Evolutionary conservation across 495 filamentous ascomycete species (phyloP).

Genomic region (Hyaloscypha variabilis): DNA sequence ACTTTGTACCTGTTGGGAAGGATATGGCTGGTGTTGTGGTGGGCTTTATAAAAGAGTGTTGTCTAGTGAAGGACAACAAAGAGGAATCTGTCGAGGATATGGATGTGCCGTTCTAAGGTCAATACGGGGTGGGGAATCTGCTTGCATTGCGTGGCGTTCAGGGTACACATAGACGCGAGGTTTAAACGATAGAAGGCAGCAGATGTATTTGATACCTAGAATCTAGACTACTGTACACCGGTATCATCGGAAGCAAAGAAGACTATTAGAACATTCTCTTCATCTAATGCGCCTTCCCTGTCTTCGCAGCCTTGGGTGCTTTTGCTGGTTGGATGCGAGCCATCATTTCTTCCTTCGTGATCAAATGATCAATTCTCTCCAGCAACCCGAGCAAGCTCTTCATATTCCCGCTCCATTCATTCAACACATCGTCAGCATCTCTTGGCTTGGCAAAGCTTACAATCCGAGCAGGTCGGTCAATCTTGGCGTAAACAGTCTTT

Average conservation of each 20-base stretch:
- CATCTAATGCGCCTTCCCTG: constrained; percentile 31
- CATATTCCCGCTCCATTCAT: constrained; percentile 99
- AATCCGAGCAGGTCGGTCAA: constrained; percentile 88
- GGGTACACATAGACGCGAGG: constrained; percentile 4
- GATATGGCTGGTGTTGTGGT: constrained; percentile 76
- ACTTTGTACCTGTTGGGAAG: constrained; percentile 83
- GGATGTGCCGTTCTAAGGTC: constrained; percentile 63
- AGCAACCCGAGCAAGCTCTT: constrained; percentile 90
- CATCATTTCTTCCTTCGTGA: constrained; percentile 99
- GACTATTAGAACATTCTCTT: constrained; percentile 16
- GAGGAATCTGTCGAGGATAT: constrained; percentile 64
- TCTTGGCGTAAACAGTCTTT: constrained; percentile 97
- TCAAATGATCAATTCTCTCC: constrained; percentile 96
- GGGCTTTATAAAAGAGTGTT: constrained; percentile 69
- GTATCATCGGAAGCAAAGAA: constrained; percentile 24
- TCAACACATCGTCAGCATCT: constrained; percentile 95
- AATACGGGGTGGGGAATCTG: not conserved
- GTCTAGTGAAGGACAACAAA: constrained; percentile 42
- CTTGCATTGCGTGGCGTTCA: constrained; percentile 27
- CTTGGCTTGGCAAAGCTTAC: constrained; percentile 92
- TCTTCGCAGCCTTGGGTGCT: constrained; percentile 24
- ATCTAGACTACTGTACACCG: constrained; percentile 35
- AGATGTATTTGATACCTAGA: constrained; percentile 29
- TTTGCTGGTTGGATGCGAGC: constrained; percentile 77
- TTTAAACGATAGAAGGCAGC: constrained; percentile 8